Percentiles rank a stretch among this genome's conserved stretches.
Evolutionary conservation across 1,284 basidiomycete species (phyloP).

Genomic region (Filobasidium uniguttulatum): DNA sequence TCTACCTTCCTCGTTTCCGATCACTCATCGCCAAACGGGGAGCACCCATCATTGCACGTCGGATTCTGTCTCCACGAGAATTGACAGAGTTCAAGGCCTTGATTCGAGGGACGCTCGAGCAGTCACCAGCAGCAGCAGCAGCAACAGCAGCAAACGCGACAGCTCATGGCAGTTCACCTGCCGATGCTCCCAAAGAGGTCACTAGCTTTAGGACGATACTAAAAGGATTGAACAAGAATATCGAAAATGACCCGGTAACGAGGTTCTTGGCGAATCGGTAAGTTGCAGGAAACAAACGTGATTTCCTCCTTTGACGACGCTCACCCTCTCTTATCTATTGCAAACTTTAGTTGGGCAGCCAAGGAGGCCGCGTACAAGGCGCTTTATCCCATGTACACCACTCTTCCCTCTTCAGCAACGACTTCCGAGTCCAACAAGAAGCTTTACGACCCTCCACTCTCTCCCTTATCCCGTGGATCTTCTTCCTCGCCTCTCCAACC

Average conservation of each 20-base stretch:
- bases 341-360: slow-evolving; percentile 17
- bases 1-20: slow-evolving; percentile 6
- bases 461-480: neutral
- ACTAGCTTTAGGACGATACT: slow-evolving; percentile 3
- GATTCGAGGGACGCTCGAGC: neutral
- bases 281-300: too few relatives aligned
- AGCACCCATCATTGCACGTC: slow-evolving; percentile 5
- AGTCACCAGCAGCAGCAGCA: neutral
- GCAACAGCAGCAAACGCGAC: too few relatives aligned
- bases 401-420: slow-evolving; percentile 11
- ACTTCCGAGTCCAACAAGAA: slow-evolving; percentile 10
- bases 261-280: slow-evolving; percentile 4
- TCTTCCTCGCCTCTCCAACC: neutral
- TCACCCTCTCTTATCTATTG: neutral
- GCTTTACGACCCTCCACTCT: neutral
- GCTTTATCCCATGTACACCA: slow-evolving; percentile 14
- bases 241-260: slow-evolving; percentile 1
- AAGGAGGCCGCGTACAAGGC: slow-evolving; percentile 22
- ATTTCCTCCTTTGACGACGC: neutral
- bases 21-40: slow-evolving; percentile 5
- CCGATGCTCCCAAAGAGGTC: neutral
- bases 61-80: slow-evolving; percentile 8
- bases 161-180: neutral
- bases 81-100: slow-evolving; percentile 7
- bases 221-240: slow-evolving; percentile 2